Percentiles rank a stretch among this genome's conserved stretches.
phyloP scores from a whole-genome alignment of 129 eudicot species.

The Saposhnikovia divaricata region DNA sequence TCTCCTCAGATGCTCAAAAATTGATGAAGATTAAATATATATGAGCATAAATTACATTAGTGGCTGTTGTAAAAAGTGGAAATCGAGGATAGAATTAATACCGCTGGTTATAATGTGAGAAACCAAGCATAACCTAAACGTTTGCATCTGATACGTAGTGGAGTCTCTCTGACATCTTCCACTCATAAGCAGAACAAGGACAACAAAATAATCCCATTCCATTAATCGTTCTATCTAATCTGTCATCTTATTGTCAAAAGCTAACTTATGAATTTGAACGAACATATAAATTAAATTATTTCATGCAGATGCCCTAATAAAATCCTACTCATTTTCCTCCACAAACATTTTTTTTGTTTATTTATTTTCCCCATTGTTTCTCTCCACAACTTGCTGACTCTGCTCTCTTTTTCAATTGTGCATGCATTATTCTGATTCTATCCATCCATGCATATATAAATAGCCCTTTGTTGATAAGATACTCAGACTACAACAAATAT shows the following conservation, averaged over 20 bases:
- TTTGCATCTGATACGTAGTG: conserved; percentile 8
- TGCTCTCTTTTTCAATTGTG: background rate
- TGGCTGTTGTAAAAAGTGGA: background rate
- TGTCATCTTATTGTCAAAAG: conserved; percentile 12
- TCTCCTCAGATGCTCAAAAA: background rate
- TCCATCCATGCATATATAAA: conserved; percentile 20
- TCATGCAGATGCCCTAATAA: conserved; percentile 13
- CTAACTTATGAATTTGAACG: background rate
- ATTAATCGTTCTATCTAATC: conserved; percentile 6
- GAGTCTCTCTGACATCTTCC: conserved; percentile 29
- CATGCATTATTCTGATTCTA: conserved; percentile 2
- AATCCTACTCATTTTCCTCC: conserved; percentile 27
- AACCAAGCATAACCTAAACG: background rate
- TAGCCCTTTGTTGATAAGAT: conserved; percentile 31
- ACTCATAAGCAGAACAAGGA: conserved; percentile 19
- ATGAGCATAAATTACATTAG: background rate
- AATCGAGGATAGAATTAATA: background rate
- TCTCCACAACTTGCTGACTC: conserved; percentile 10
- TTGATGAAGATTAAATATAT: background rate
- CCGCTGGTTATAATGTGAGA: background rate
- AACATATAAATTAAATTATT: conserved; percentile 13
- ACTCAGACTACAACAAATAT: conserved; percentile 19
- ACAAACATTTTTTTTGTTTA: conserved; percentile 3
- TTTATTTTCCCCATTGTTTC: conserved; percentile 3
- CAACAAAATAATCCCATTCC: conserved; percentile 6